Evolutionary conservation across 306 rosid species (phyloP), one percentile per base, ranked within the genome.

Genomic region (Adenanthera pavonina): DNA sequence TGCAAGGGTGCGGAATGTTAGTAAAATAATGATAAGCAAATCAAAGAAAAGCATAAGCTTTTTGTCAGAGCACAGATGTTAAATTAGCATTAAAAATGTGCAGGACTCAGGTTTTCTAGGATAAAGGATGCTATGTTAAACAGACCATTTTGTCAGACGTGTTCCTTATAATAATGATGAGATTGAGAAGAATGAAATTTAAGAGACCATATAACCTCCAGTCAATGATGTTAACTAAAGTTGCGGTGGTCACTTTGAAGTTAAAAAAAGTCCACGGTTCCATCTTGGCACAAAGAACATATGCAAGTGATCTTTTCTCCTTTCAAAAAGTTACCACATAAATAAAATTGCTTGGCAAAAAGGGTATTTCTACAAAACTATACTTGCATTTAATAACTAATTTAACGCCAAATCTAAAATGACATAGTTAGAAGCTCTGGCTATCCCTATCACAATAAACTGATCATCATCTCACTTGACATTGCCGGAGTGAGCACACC

Each of bases 401-500:
- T 48, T 49, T 46, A 57, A 73, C 51, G 19, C 47, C 3, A 53
- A 57, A 57, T n/a, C 12, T 20, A 72, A 72, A 72, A 77, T 68
- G 13, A 77, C 81, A 47, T 69, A 70, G 40, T 69, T 48, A 57
- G 40, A 69, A 76, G 43, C 17, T 61, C 59, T 15, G 2, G 20
- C 46, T 41, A 49, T 43, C 35, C 48, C 52, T 66, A 44, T 70
- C 69, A 75, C 70, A 68, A 46, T 57, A 69, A 47, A 66, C 56
- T 8, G 10, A 19, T 74, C 75, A 57, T 57, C 64, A 57, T 43
- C 87, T 61, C 57, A 92, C 97, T 92, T 83, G 94, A 92, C 70
- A 91, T 91, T 67, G 95, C 91, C 3, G 95, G 95, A 81, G 97
- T 87, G 54, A 93, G 94, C 70, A 93, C 92, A 8, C 95, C 97